A percentile compares a stretch with the other conserved stretches of the same genome.
phyloP scores from a whole-genome alignment of 192 early-diverging fungal species.

The Cetraspora pellucida region DNA sequence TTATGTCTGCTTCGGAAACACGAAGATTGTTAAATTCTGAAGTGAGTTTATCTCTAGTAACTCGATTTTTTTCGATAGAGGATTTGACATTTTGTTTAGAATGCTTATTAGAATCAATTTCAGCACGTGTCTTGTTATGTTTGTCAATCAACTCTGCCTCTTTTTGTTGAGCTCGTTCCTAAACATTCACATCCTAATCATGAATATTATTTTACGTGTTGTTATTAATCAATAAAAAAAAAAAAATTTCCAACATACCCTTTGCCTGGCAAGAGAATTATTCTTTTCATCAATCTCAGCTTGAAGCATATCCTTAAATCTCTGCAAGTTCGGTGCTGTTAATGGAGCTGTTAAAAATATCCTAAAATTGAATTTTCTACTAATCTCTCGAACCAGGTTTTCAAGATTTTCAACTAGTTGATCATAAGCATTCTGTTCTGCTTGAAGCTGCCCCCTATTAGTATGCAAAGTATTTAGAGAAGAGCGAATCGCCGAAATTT shows the following conservation, averaged over 20 bases:
- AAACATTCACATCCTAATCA: no score
- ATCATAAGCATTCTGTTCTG: slow-evolving; percentile 46
- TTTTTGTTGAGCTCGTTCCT: background rate
- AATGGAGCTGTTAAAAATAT: slow-evolving; percentile 47
- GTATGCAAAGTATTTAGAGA: slow-evolving; percentile 43
- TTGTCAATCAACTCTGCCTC: background rate
- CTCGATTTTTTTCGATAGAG: background rate
- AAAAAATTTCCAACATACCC: no score
- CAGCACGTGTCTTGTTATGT: background rate
- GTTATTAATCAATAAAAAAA: no score
- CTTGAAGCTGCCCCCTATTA: slow-evolving; percentile 57
- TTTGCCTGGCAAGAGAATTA: background rate
- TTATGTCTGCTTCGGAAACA: background rate
- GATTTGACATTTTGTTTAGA: background rate
- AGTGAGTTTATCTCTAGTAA: background rate
- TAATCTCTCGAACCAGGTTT: slow-evolving; percentile 45
- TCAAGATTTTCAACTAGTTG: slow-evolving; percentile 46
- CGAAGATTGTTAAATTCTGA: background rate
- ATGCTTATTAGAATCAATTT: background rate
- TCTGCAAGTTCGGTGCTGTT: slow-evolving; percentile 41
- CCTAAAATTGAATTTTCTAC: slow-evolving; percentile 39
- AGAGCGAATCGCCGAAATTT: slow-evolving; percentile 42
- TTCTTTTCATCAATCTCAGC: background rate
- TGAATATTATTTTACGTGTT: no score
- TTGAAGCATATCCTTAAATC: slow-evolving; percentile 39